Percentiles rank a stretch among this genome's conserved stretches.
Evolutionary conservation across 345 rosid genomes (phyloP).

Genomic region (Arabidopsis thaliana): DNA sequence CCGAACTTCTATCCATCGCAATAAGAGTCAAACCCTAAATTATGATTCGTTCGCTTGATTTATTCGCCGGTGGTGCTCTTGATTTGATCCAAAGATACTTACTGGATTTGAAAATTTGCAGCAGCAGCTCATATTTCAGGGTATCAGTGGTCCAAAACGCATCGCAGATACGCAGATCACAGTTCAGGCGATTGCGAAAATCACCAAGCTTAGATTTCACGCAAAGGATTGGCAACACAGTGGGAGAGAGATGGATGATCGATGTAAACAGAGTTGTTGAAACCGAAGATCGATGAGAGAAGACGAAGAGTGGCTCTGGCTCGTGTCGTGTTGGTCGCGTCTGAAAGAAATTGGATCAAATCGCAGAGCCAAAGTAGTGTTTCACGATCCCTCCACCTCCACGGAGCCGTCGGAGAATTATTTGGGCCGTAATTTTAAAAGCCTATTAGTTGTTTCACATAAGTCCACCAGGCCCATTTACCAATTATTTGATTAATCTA

Average conservation of each 20-base stretch:
- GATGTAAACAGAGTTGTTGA: not conserved
- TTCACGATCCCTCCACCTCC: conserved; percentile 20
- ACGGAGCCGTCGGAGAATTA: conserved; percentile 11
- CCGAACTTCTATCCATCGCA: conserved; percentile 52
- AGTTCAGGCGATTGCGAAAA: conserved; percentile 37
- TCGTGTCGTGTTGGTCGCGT: conserved; percentile 27
- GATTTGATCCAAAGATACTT: conserved; percentile 32
- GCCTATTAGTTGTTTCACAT: not conserved
- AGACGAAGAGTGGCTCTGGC: conserved; percentile 28
- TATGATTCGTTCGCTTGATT: conserved; percentile 30
- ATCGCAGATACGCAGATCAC: conserved; percentile 40
- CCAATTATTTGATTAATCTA: not conserved
- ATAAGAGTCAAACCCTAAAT: conserved; percentile 17
- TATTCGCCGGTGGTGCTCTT: not conserved
- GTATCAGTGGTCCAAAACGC: conserved; percentile 10
- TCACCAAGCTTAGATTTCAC: conserved; percentile 19
- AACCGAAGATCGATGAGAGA: conserved; percentile 17
- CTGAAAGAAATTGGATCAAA: conserved; percentile 23
- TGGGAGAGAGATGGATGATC: conserved; percentile 5
- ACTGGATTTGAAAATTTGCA: conserved; percentile 14
- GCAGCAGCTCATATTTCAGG: conserved; percentile 38
- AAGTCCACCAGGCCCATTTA: not conserved
- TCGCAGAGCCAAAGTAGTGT: conserved; percentile 16
- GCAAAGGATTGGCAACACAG: not conserved
- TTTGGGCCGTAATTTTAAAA: not conserved